Evolutionary conservation across 2,329 filamentous ascomycete species (phyloP), one percentile per base, ranked within the genome.

Genomic region (Arachnomyces sp.): DNA sequence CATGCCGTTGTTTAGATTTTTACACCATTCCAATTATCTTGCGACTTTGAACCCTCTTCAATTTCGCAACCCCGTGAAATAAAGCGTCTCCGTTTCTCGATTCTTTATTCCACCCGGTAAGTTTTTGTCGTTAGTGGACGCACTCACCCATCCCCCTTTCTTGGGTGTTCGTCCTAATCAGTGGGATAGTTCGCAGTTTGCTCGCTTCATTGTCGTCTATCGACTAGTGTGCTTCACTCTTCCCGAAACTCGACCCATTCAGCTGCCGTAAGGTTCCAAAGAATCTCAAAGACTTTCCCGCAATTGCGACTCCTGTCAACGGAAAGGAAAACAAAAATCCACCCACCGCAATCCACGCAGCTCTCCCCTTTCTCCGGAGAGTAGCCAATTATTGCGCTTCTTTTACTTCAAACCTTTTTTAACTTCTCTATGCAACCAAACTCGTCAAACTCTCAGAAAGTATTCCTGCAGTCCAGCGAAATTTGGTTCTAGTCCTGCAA

Each of bases 101-200:
- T 44, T 35, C 31, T 44, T 44, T 39, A 49, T 53, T 45, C 9
- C 50, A 49, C 50, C 54, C 51, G 55, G 57, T 60, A 51, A 52
- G 56, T 38, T n/a, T 31, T 31, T 36, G 31, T 32, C 30, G 5
- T 9, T 38, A 25, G 20, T 9, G 20, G 20, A 34, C 30, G 38
- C 38, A 36, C 11, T n/a, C 28, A 35, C 32, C 38, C 38, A 31
- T 29, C 15, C 29, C 32, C 31, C 13, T 40, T 14, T 34, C 28
- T 39, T 14, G 12, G 25, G 47, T 52, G 49, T 58, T 60, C 51
- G 46, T 58, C 52, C 60, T 65, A 51, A 65, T 61, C 46, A 53
- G 49, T 52, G 50, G 51, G 48, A 47, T 56, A 65, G 61, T 64
- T 64, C 55, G 54, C 58, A 45, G 46, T 47, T 46, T 46, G 46